Evolutionary conservation across 768 basidiomycete genomes (phyloP).

Genomic region (Gautieria morchelliformis): DNA sequence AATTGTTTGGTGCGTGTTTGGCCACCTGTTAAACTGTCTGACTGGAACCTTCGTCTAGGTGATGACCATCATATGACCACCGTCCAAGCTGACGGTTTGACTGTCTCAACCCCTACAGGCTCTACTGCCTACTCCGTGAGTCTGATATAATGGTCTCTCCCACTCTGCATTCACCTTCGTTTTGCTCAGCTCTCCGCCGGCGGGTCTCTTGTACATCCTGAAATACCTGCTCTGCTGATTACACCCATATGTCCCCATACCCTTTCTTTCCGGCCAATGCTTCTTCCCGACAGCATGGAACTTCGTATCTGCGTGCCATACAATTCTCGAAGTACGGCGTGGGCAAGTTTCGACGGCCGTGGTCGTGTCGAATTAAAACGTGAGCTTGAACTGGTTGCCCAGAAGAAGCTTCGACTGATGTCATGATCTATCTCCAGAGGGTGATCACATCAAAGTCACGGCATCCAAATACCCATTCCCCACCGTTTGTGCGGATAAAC

Average conservation of each 20-base stretch:
- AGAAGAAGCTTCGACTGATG: constrained; percentile 6
- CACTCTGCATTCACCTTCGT: constrained; percentile 9
- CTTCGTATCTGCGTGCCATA: constrained; percentile 97
- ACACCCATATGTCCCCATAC: constrained; percentile 99
- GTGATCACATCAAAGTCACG: constrained; percentile 97
- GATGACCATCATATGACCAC: constrained; percentile 99
- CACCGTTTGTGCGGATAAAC: constrained; percentile 95
- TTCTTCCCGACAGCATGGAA: constrained; percentile 97
- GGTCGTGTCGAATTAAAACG: constrained; percentile 94
- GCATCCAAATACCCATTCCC: constrained; percentile 98
- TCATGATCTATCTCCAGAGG: constrained; percentile 49
- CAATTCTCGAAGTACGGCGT: constrained; percentile 95
- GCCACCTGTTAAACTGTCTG: background rate
- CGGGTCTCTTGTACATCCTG: constrained; percentile 94
- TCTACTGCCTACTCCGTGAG: constrained; percentile 96
- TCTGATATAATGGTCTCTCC: background rate
- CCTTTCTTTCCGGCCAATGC: constrained; percentile 96
- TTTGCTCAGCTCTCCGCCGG: constrained; percentile 74
- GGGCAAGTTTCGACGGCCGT: constrained; percentile 97
- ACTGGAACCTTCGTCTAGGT: constrained; percentile 35
- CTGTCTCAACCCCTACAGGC: constrained; percentile 91
- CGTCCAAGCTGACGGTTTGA: constrained; percentile 94
- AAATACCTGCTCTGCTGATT: constrained; percentile 92
- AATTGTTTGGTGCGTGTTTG: constrained; percentile 77
- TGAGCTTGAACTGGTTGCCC: constrained; percentile 32